Base-by-base conservation (phyloP, 2,329 filamentous ascomycete species). In the Onygenales sp. region DNA sequence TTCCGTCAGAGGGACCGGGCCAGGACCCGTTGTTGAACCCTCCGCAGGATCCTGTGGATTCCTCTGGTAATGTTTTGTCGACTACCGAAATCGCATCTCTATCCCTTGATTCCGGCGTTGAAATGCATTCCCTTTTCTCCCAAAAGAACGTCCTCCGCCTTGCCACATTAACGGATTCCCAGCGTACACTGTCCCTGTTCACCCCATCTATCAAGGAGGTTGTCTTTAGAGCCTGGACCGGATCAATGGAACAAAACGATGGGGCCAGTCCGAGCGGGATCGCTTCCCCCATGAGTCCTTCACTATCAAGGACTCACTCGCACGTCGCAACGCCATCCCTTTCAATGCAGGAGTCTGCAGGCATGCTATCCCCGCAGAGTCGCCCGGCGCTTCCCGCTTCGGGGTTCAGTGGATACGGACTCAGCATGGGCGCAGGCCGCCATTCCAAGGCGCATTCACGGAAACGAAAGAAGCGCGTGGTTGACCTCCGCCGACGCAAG, bases 151-250 rank as follows among this genome's bases (percentile, higher is more conserved):
- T 97, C 39, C 72, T 95, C 27, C 85, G 88, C 49, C 76, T 98
- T 10, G 88, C 87, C 27, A 82, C 88, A 0, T 75, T 98, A 54
- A 90, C 83, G 3, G 87, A 95, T 63, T 95, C 90, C 2, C 90
- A 97, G 62, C 84, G 88, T 47, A 97, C 93, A 0, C 73, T 97
- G 36, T 95, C 91, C 4, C 76, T 97, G 0, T 95, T 95, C 66
- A 96, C 92, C 1, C 90, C 92, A 0, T 83, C 86, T n/a, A 92
- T 97, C 54, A 78, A 83, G 51, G 89, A 97, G 68, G 88, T 88
- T 3, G 86, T 97, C 31, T 96, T 95, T 69, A 82, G 93, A 55
- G 93, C 92, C 34, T 95, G 91, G 88, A 88, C 92, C 13, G 87
- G 87, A 42, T 82, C 85, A 37, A 78, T 81, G 49, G 90, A 95